Base-by-base conservation (phyloP, 192 early-diverging fungal genomes). In the Geranomyces michiganensis region DNA sequence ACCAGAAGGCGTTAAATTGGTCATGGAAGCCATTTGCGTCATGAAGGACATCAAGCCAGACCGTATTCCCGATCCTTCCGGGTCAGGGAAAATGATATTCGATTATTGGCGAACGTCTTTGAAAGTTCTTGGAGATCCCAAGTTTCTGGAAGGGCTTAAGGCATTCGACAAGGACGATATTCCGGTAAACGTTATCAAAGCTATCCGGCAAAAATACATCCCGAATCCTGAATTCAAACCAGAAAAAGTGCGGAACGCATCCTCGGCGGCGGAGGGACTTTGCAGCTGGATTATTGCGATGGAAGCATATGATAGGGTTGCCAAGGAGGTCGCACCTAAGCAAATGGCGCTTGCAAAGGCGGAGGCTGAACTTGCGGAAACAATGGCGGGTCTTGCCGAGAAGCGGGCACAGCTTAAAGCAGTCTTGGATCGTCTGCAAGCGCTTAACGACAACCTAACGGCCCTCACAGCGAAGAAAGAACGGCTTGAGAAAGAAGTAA, bases 41-140 rank as follows among this genome's bases (percentile, higher is more conserved):
- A 88, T 88, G 86, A 88, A 86, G 68, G 86, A 88, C 53, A 82
- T 88, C 41, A 88, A 88, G 65, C 86, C 86, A 14, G 86, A 88
- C 43, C 82, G 86, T 41, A 74, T 88, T 32, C 86, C 86, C 0
- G 86, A 88, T 75, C 86, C 86, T 0, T 85, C 85, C 0, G 86
- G 86, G 15, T 87, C 85, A 6, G 86, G 86, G 5, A 72, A 80
- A 62, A 88, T 88, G 86, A 75, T 88, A n/a, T 81, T 83, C 41
- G 86, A 88, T 64, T 88, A 88, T 64, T 88, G 86, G 86, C 87
- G 87, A 67, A 77, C 82, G 13, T 85, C 83, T 0, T 73, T 86
- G 12, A 88, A 88, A 49, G 75, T 88, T 66, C 75, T 88, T 6
- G 85, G 85, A 46, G 86, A 88, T 55, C 70, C 84, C 22, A 79